Base-by-base conservation (phyloP, 2,329 filamentous ascomycete species). In the Apiospora hydei region DNA sequence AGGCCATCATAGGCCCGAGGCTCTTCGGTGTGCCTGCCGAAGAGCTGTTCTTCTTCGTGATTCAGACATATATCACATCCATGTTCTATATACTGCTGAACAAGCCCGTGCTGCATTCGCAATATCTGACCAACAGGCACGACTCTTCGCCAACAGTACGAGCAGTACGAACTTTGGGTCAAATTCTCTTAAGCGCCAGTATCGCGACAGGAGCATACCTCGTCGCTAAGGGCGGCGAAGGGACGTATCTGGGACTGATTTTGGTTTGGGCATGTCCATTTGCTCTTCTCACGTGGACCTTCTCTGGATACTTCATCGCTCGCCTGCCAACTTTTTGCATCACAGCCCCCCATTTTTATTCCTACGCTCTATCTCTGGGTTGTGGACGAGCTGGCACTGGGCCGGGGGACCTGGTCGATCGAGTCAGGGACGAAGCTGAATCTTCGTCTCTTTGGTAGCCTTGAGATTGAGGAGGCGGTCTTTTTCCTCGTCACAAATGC, bases 1-100 rank as follows among this genome's bases (percentile, higher is more conserved):
- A 90, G 77, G 92, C 88, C 26, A 88, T 94, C 44, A 77, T 92
- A 47, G 93, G 92, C 0, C 85, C 85, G 0, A 91, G 85, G 1
- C 78, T 93, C 21, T 89, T 88, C 76, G 83, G 84, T n/a, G 92
- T 94, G 24, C 92, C 93, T 0, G 80, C 87, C 5, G 93, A 94
- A 77, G 92, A 94, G 79, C 81, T 94, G 5, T 94, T 94, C 82
- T 94, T 94, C 85, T 94, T 94, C 79, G 82, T 93, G 26, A 88
- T 94, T 34, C 93, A 94, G 81, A 94, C 92, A 1, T 94, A 93
- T 80, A 93, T 90, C 77, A 93, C 92, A 0, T 87, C 89, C 0
- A 81, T 94, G 69, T 79, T 94, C 11, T 94, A 94, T 77, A 84
- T 93, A 13, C 81, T 94, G 1, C 80, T 91, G 26, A 93, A 87